Percentiles rank a stretch among this genome's conserved stretches.
These are phyloP conservation scores for Nosema granulosis DNA, from an alignment of 371 early-diverging fungal genomes.

Conservation along the genomic window DNA sequence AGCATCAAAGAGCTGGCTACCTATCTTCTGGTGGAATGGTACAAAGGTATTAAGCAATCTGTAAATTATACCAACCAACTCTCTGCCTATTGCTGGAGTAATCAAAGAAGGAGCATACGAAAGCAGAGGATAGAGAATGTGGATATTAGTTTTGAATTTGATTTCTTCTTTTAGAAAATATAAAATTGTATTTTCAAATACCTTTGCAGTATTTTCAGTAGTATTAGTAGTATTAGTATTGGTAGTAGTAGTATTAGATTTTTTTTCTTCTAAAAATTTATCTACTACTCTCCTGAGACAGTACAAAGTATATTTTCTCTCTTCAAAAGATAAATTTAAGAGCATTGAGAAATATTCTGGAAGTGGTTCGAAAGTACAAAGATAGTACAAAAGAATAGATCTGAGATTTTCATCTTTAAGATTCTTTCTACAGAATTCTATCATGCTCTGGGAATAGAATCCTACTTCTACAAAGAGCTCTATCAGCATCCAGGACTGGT, in stretches of 20 bases:
- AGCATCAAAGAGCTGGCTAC: slow-evolving; percentile 15
- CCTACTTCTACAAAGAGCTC: slow-evolving; percentile 30
- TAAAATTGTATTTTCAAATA: slow-evolving; percentile 26
- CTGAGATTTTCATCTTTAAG: slow-evolving; percentile 23
- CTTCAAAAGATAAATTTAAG: slow-evolving; percentile 29
- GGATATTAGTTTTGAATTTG: slow-evolving; percentile 22
- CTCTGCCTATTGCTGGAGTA: slow-evolving; percentile 14
- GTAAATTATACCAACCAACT: slow-evolving; percentile 10
- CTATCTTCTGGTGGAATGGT: slow-evolving; percentile 9
- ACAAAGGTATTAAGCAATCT: slow-evolving; percentile 14
- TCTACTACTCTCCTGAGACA: slow-evolving; percentile 27
- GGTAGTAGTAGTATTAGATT: no score
- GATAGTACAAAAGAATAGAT: slow-evolving; percentile 20
- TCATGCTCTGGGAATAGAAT: slow-evolving; percentile 6
- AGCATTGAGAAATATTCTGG: slow-evolving; percentile 25
- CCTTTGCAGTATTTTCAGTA: neutral
- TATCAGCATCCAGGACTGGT: slow-evolving; percentile 26
- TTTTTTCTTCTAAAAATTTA: no score
- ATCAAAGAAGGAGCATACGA: slow-evolving; percentile 2
- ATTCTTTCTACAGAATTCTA: slow-evolving; percentile 29
- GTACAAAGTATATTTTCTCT: slow-evolving; percentile 36
- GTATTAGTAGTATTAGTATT: no score
- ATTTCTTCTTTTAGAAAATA: slow-evolving; percentile 15
- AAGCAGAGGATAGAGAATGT: slow-evolving; percentile 35
- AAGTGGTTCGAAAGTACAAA: slow-evolving; percentile 26